Evolutionary conservation across 345 rosid genomes (phyloP), one percentile per base, ranked within the genome.

Genomic region (Euphorbia peplus): DNA sequence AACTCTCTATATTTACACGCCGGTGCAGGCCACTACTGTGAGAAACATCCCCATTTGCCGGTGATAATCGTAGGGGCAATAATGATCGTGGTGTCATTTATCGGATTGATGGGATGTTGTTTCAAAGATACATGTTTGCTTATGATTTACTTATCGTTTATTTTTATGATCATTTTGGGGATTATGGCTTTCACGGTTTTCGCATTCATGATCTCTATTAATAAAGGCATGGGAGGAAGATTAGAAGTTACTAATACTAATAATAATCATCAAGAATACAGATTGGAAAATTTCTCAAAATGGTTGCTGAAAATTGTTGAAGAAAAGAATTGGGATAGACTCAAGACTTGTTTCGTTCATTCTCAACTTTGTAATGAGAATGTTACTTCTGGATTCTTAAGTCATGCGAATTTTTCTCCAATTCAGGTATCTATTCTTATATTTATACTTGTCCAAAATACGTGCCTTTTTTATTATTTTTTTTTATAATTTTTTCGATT

Each of bases 291-390:
- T 48, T 73, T 66, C 60, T 73, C 76, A 8, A 55, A 32, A 21
- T 70, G 61, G 66, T 64, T 76, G 62, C 50, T 42, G 32, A 71
- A 63, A 3, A 54, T 68, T 64, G 39, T 74, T 18, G 47, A 61
- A 30, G 48, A 15, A 5, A 47, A 64, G 28, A 64, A 65, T 8
- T 77, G 84, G 84, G 61, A 28, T 25, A 32, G 0, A n/a, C 28
- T 75, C 6, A 77, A 50, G 73, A 71, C 69, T 77, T 80, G 84
- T 66, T 47, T 80, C 64, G 42, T 71, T 56, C 74, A 71, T 28
- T 53, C 66, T 51, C 24, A 69, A 4, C 58, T 76, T 72, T 80
- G 84, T 46, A 25, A 21, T 16, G 22, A 9, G 2, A 5, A 65
- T 52, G 15, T 16, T 42, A 42, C 47, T 42, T 42, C 47, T 42